Evolutionary conservation across 1,284 basidiomycete species (phyloP).

Genomic region (Cutaneotrichosporon cavernicola): DNA sequence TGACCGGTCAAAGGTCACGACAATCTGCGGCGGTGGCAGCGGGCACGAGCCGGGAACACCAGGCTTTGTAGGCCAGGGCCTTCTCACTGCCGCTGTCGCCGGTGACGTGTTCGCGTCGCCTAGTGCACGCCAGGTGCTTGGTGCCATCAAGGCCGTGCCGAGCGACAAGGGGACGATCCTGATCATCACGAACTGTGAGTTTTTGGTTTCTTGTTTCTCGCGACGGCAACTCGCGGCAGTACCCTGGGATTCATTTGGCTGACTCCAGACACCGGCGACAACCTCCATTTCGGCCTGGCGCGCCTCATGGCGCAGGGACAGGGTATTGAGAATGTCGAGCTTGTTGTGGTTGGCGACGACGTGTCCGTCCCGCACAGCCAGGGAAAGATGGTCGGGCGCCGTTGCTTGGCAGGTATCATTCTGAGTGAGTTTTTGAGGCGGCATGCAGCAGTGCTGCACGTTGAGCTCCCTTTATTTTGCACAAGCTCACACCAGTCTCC

Average conservation of each 20-base stretch:
- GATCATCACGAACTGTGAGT: slow-evolving; percentile 55
- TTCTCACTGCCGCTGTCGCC: slow-evolving; percentile 54
- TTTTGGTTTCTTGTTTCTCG: too few species aligned
- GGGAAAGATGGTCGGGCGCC: slow-evolving; percentile 55
- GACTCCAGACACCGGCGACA: slow-evolving; percentile 52
- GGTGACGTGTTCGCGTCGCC: slow-evolving; percentile 59
- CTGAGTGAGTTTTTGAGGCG: slow-evolving; percentile 38
- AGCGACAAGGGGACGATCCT: slow-evolving; percentile 53
- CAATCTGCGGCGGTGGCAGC: slow-evolving; percentile 55
- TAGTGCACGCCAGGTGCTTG: slow-evolving; percentile 55
- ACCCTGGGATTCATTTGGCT: background rate
- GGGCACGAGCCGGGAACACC: slow-evolving; percentile 55
- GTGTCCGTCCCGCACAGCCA: slow-evolving; percentile 55
- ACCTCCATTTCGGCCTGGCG: slow-evolving; percentile 56
- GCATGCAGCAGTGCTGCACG: slow-evolving; percentile 10
- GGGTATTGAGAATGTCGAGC: slow-evolving; percentile 53
- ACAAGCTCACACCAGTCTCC: slow-evolving; percentile 35
- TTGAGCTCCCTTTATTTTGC: background rate
- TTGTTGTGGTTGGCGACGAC: slow-evolving; percentile 56
- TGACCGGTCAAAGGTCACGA: slow-evolving; percentile 53
- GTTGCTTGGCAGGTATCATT: slow-evolving; percentile 55
- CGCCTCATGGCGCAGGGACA: slow-evolving; percentile 32
- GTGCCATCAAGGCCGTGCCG: slow-evolving; percentile 53
- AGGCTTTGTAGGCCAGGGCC: slow-evolving; percentile 53
- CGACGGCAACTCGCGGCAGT: background rate